phyloP scores from a whole-genome alignment of 768 basidiomycete species.

The Pleurotus djamor region DNA sequence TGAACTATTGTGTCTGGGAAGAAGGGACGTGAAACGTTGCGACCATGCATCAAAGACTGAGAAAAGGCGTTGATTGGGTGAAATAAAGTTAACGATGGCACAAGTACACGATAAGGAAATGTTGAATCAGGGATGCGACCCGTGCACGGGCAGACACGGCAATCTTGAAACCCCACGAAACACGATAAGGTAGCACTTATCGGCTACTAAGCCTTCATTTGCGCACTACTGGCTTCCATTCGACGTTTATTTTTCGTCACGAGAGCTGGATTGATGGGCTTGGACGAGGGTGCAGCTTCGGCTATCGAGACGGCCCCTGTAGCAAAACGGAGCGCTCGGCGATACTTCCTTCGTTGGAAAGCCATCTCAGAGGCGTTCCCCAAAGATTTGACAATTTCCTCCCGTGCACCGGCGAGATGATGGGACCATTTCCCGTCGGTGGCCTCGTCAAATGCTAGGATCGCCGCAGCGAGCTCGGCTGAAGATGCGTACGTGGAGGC shows the following conservation, averaged over 20 bases:
- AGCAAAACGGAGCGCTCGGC: constrained; percentile 21
- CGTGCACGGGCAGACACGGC: background rate
- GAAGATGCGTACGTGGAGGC: constrained; percentile 19
- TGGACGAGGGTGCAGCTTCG: constrained; percentile 6
- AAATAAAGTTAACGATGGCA: background rate
- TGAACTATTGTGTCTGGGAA: background rate
- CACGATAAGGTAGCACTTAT: background rate
- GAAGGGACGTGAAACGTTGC: background rate
- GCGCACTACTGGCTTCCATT: background rate
- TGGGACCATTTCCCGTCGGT: constrained; percentile 20
- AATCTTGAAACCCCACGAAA: background rate
- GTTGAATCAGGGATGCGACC: background rate
- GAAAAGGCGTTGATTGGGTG: background rate
- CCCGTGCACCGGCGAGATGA: constrained; percentile 17
- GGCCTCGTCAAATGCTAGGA: constrained; percentile 24
- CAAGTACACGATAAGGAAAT: background rate
- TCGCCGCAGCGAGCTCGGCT: constrained; percentile 27
- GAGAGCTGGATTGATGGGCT: background rate
- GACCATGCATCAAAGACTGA: no score
- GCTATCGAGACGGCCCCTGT: constrained; percentile 17
- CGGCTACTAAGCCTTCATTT: background rate
- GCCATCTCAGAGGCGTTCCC: constrained; percentile 34
- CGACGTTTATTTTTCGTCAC: background rate
- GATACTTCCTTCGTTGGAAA: constrained; percentile 13
- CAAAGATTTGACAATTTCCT: constrained; percentile 27